Conservation (phyloP, 202 grass and related monocot species). For the Alloteropsis angusta region DNA sequence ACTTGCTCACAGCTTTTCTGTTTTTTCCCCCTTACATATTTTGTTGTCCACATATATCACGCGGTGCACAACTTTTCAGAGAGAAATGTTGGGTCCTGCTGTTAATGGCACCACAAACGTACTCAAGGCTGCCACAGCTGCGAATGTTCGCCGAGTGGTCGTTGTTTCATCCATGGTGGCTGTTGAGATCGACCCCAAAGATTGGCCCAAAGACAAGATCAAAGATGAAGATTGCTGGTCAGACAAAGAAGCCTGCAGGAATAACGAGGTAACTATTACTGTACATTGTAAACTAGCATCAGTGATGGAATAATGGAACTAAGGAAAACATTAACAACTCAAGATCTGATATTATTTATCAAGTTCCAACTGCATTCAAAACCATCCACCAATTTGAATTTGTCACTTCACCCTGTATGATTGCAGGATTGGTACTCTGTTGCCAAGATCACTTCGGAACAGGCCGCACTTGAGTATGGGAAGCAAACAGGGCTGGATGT, state of each 20-base stretch:
- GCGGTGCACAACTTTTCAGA: neutral
- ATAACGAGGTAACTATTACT: neutral
- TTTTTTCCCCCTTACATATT: neutral
- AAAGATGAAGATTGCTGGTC: slow-evolving; percentile 39
- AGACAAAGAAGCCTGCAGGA: slow-evolving; percentile 30
- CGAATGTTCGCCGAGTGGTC: neutral
- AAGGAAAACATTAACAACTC: neutral
- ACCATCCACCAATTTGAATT: neutral
- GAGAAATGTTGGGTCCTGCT: slow-evolving; percentile 26
- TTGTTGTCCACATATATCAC: neutral
- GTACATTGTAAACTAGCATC: neutral
- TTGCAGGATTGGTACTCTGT: slow-evolving; percentile 47
- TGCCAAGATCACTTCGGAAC: slow-evolving; percentile 42
- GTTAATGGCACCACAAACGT: slow-evolving; percentile 27
- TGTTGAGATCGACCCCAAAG: slow-evolving; percentile 17
- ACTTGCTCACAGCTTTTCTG: neutral
- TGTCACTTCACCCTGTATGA: neutral
- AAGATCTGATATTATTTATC: neutral
- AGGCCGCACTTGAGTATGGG: slow-evolving; percentile 38
- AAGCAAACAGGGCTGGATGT: slow-evolving; percentile 24
- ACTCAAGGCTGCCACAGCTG: slow-evolving; percentile 17
- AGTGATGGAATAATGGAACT: neutral
- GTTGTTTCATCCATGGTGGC: slow-evolving; percentile 39
- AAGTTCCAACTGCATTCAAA: neutral
- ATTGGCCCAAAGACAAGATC: slow-evolving; percentile 29